phyloP scores from a whole-genome alignment of 345 rosid species.

The Raphanus raphanistrum region DNA sequence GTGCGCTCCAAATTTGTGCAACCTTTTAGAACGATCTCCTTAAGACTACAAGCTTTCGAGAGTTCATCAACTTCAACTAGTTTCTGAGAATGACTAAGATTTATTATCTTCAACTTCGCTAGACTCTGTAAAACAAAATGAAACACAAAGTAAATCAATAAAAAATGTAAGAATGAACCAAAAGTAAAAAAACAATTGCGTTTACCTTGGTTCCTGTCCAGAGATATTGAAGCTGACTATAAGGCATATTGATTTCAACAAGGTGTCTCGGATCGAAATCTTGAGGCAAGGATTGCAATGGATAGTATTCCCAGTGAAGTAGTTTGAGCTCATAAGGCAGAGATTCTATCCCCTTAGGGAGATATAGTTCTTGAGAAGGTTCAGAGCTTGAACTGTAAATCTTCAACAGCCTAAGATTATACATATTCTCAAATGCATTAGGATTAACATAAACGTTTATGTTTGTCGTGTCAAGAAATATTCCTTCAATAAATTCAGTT shows the following conservation, averaged over 20 bases:
- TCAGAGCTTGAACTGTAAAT: conserved; percentile 1
- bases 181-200: neutral
- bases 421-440: conserved; percentile 27
- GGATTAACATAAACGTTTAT: neutral
- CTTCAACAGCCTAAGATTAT: conserved; percentile 19
- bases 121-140: neutral
- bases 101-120: conserved; percentile 9
- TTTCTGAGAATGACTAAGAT: conserved; percentile 10
- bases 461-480: conserved; percentile 16
- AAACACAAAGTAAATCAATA: neutral
- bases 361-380: neutral
- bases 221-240: conserved; percentile 22
- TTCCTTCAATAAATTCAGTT: conserved; percentile 23
- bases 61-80: conserved; percentile 20
- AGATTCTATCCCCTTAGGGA: neutral
- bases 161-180: neutral
- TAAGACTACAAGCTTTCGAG: neutral
- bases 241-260: conserved; percentile 24
- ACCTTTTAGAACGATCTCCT: conserved; percentile 23
- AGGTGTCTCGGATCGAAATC: conserved; percentile 8
- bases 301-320: conserved; percentile 36
- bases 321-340: conserved; percentile 24
- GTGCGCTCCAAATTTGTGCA: conserved; percentile 10
- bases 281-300: neutral
- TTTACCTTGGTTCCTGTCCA: conserved; percentile 25